Percentiles rank a stretch among this genome's conserved stretches.
These are phyloP conservation scores for Lachnellula arida DNA, from an alignment of 2,329 filamentous ascomycete species.

Conservation along the genomic window DNA sequence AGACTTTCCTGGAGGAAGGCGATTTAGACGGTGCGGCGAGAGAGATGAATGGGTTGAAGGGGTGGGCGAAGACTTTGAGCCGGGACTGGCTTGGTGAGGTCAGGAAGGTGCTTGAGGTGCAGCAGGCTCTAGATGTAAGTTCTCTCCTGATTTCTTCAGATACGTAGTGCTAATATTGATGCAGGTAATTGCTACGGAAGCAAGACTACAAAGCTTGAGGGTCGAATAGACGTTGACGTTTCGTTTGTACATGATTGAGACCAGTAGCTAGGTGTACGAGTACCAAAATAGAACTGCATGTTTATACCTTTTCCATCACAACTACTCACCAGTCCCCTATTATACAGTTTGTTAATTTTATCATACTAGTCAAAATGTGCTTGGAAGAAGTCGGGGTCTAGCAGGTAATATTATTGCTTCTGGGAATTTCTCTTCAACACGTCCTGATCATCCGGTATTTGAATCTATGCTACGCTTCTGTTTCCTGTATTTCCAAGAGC, in stretches of 20 bases:
- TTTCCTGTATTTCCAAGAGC: too few relatives aligned
- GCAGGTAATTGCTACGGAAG: conserved; percentile 85
- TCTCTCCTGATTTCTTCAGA: conserved; percentile 4
- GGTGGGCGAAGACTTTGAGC: conserved; percentile 94
- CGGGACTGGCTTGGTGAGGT: conserved; percentile 92
- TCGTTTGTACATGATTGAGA: conserved; percentile 24
- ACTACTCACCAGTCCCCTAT: too few relatives aligned
- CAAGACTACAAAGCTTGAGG: conserved; percentile 79
- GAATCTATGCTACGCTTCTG: too few relatives aligned
- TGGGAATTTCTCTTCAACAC: too few relatives aligned
- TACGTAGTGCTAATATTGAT: conserved; percentile 12
- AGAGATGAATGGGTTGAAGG: conserved; percentile 88
- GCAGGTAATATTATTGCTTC: too few relatives aligned
- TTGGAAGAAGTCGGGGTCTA: too few relatives aligned
- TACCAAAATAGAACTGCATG: conserved; percentile 9
- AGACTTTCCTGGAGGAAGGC: conserved; percentile 87
- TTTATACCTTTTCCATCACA: too few relatives aligned
- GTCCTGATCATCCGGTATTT: too few relatives aligned
- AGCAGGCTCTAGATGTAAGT: conserved; percentile 91
- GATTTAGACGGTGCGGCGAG: conserved; percentile 85
- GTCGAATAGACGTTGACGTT: conserved; percentile 55
- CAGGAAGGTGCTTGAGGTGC: conserved; percentile 87
- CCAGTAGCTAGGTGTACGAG: conserved; percentile 4
- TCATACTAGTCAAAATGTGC: too few relatives aligned
- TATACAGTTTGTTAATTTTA: too few relatives aligned